Conservation (phyloP, 345 rosid genomes). For the Chamaenerion angustifolium region DNA sequence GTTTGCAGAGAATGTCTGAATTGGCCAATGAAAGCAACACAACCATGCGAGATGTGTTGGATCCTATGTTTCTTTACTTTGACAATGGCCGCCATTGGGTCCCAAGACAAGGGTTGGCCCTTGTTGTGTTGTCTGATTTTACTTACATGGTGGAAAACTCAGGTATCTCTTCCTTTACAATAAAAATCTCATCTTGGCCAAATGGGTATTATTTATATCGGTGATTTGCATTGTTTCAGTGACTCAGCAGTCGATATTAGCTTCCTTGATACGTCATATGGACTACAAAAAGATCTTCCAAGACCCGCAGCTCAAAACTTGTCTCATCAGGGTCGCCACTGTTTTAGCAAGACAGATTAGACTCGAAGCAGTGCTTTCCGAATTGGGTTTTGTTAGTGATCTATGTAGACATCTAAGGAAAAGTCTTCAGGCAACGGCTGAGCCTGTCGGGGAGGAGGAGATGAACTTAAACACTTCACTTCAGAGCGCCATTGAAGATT, state of each 20-base stretch:
- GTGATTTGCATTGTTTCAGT: slow-evolving; percentile 21
- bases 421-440: slow-evolving; percentile 66
- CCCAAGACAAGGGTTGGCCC: slow-evolving; percentile 62
- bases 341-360: slow-evolving; percentile 66
- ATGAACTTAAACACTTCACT: slow-evolving; percentile 45
- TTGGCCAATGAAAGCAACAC: slow-evolving; percentile 83
- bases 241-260: slow-evolving; percentile 60
- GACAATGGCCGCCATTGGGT: slow-evolving; percentile 67
- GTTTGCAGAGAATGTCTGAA: slow-evolving; percentile 86
- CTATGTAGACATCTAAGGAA: slow-evolving; percentile 90
- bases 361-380: slow-evolving; percentile 45
- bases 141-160: slow-evolving; percentile 49
- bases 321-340: slow-evolving; percentile 61
- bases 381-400: slow-evolving; percentile 72
- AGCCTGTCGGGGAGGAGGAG: slow-evolving; percentile 57
- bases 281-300: slow-evolving; percentile 77
- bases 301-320: slow-evolving; percentile 65
- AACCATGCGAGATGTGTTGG: slow-evolving; percentile 65
- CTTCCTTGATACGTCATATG: slow-evolving; percentile 68
- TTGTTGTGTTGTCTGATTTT: slow-evolving; percentile 64
- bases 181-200: too few relatives aligned
- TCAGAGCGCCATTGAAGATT: slow-evolving; percentile 83
- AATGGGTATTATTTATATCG: too few relatives aligned
- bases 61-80: slow-evolving; percentile 69
- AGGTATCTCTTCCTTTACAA: slow-evolving; percentile 31